These are phyloP conservation scores for Clonostachys rhizophaga DNA, from an alignment of 2,329 filamentous ascomycete species.

Conservation along the genomic window DNA sequence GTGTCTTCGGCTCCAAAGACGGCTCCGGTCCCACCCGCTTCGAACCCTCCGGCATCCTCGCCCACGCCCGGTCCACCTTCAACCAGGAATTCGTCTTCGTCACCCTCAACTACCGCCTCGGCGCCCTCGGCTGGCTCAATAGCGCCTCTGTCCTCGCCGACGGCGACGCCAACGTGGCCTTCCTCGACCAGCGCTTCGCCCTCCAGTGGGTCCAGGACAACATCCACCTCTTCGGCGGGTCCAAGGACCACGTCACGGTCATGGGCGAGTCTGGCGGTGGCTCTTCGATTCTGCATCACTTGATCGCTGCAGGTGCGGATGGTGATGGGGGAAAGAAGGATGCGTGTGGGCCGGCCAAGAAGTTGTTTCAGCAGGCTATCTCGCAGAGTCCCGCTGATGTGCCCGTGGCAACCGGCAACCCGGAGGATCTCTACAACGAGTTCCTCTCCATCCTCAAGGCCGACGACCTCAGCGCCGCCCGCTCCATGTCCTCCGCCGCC, in stretches of 20 bases:
- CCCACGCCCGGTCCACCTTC: conserved; percentile 1
- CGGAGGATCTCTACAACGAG: conserved; percentile 1
- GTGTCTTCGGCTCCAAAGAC: conserved; percentile 20
- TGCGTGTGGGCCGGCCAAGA: neutral
- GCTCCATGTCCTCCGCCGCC: conserved; percentile 1
- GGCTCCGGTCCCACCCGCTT: conserved; percentile 11
- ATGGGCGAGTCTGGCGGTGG: conserved; percentile 41
- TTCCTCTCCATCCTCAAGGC: conserved; percentile 5
- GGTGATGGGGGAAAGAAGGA: no score
- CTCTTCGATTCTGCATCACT: conserved; percentile 28
- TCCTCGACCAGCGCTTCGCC: conserved; percentile 32
- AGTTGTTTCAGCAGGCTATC: conserved; percentile 3
- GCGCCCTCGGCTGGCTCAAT: conserved; percentile 29
- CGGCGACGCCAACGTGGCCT: conserved; percentile 26
- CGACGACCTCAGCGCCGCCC: conserved; percentile 1
- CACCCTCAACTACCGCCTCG: conserved; percentile 28
- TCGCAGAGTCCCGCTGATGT: conserved; percentile 2
- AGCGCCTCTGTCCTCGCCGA: conserved; percentile 24
- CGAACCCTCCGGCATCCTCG: conserved; percentile 16
- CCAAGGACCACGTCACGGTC: conserved; percentile 32
- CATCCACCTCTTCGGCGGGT: conserved; percentile 37
- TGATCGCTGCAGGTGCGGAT: neutral
- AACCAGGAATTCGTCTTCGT: conserved; percentile 24
- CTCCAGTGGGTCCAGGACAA: conserved; percentile 39
- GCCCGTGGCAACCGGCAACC: neutral